Percentiles rank a stretch among this genome's conserved stretches.
Evolutionary conservation across 352 stramenopile species (phyloP).

Genomic region (Lagenidium sp.): DNA sequence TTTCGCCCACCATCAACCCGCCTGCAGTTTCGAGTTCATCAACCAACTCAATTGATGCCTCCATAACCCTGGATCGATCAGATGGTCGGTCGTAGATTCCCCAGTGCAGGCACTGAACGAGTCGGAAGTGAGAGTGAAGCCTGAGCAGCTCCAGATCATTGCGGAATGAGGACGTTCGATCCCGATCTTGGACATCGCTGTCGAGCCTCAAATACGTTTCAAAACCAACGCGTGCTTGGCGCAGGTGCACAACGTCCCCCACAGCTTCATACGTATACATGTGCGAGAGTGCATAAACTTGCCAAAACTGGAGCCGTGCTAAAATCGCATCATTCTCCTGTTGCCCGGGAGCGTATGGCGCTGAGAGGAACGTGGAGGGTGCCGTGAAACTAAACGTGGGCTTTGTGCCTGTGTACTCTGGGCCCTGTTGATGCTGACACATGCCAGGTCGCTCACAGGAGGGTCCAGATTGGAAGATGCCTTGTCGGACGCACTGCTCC

Average conservation of each 20-base stretch:
- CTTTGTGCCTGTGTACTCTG: constrained; percentile 16
- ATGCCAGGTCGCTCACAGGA: not conserved
- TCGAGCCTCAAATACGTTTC: constrained; percentile 23
- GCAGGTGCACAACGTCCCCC: constrained; percentile 29
- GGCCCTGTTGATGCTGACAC: not conserved
- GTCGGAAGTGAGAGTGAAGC: constrained; percentile 19
- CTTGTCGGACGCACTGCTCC: constrained; percentile 37
- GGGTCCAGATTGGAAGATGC: constrained; percentile 12
- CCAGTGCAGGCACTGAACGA: constrained; percentile 34
- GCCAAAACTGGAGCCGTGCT: constrained; percentile 41
- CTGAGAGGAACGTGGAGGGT: not conserved
- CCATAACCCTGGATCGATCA: no score
- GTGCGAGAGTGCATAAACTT: constrained; percentile 42
- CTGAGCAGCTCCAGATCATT: constrained; percentile 6
- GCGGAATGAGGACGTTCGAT: not conserved
- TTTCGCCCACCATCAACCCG: no score
- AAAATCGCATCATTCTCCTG: not conserved
- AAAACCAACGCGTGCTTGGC: constrained; percentile 28
- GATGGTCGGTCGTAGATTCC: no score
- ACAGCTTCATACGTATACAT: constrained; percentile 40
- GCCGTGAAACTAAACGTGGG: constrained; percentile 51
- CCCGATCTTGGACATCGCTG: no score
- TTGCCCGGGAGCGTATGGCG: no score
- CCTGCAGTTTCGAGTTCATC: constrained; percentile 13
- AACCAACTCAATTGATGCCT: constrained; percentile 7